Evolutionary conservation across 805 yeast species (phyloP).

Genomic region (Candida palmyrensis): DNA sequence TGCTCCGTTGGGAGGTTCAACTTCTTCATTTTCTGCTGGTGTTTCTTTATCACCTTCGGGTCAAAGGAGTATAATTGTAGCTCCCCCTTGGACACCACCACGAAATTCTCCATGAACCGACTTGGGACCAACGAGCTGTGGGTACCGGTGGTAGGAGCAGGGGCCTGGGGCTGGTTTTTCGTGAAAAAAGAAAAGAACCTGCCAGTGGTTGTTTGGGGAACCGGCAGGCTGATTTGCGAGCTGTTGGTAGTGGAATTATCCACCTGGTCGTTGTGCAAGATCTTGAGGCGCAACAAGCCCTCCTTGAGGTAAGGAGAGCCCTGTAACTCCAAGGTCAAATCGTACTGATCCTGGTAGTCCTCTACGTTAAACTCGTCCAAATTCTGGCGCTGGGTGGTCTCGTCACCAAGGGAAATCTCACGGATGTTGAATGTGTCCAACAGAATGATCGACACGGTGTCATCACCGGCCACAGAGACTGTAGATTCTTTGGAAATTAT

Average conservation of each 20-base stretch:
- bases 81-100: slow-evolving; percentile 67
- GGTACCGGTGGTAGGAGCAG: slow-evolving; percentile 10
- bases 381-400: slow-evolving; percentile 11
- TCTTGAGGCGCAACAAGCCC: slow-evolving; percentile 50
- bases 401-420: slow-evolving; percentile 9
- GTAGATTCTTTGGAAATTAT: slow-evolving; percentile 28
- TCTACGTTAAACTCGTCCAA: slow-evolving; percentile 34
- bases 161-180: slow-evolving; percentile 10
- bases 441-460: slow-evolving; percentile 30
- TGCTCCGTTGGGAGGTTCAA: slow-evolving; percentile 11
- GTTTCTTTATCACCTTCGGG: slow-evolving; percentile 37
- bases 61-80: slow-evolving; percentile 53
- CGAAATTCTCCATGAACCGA: slow-evolving; percentile 45
- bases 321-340: slow-evolving; percentile 54
- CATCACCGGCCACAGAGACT: slow-evolving; percentile 18
- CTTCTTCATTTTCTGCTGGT: slow-evolving; percentile 26
- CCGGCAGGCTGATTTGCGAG: slow-evolving; percentile 3
- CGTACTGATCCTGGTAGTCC: slow-evolving; percentile 45
- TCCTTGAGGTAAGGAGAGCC: slow-evolving; percentile 81
- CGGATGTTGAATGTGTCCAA: slow-evolving; percentile 24
- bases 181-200: slow-evolving; percentile 6
- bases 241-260: slow-evolving; percentile 16
- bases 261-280: slow-evolving; percentile 32
- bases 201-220: slow-evolving; percentile 7
- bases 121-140: slow-evolving; percentile 6